Evolutionary conservation across 805 yeast species (phyloP), one percentile per base, ranked within the genome.

Genomic region (Saturnispora hagleri): DNA sequence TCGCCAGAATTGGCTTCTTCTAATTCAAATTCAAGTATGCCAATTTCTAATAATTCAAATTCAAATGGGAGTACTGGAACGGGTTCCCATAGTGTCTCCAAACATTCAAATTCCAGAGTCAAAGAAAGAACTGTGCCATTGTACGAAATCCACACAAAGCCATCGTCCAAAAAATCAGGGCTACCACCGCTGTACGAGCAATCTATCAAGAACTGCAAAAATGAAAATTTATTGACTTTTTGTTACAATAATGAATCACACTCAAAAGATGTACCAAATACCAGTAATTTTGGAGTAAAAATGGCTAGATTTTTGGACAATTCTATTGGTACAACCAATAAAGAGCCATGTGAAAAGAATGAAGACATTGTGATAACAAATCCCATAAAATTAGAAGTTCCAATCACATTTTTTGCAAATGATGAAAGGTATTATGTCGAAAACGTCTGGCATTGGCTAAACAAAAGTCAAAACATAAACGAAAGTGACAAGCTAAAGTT

Each of bases 91-190:
- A 17, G 13, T 38, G 22, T n/a, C 17, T 8, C 8, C 27, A 53
- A 46, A 44, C 22, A 12, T 13, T 71, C 70, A 40, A 58, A 60
- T 38, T 51, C 62, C 45, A 61, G 75, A 52, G 53, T 68, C 51
- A 63, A 63, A 55, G 90, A 85, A 55, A 71, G 85, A 49, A 69
- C 74, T 3, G 69, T 82, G 8, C 73, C 86, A 0, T 62, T 86
- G 17, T 72, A 84, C 55, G 91, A 86, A 62, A 71, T 86, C 35
- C 77, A 81, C 57, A 77, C 90, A 0, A 80, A 74, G 62, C 43
- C 53, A 13, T 24, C 40, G 17, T 35, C 41, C 10, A 50, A 50
- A 18, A 43, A 38, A 10, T 12, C 18, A 17, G 28, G n/a, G 5
- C 10, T 44, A 4, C 47, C 48, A 7, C 57, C 67, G 2, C 58